Conservation (phyloP, 257 asterid genomes). For the Ajuga chamaepitys region DNA sequence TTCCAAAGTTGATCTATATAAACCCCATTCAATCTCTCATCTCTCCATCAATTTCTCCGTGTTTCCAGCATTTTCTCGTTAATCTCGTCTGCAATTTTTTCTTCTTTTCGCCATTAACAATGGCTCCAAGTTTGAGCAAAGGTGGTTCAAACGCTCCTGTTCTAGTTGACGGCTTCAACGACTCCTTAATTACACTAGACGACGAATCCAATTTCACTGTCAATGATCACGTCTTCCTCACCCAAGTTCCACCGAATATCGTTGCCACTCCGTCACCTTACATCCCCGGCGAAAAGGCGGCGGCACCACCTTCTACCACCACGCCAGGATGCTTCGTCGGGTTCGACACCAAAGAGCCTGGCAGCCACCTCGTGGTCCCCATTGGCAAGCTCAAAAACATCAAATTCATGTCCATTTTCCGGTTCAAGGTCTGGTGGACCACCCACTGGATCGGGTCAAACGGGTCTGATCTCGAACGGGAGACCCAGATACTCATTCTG, state of each 20-base stretch:
- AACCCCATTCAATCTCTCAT: not conserved
- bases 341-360: conserved; percentile 33
- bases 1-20: conserved; percentile 19
- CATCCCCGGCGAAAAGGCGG: conserved; percentile 19
- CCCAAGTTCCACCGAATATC: conserved; percentile 47
- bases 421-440: conserved; percentile 98
- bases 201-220: conserved; percentile 42
- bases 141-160: conserved; percentile 19
- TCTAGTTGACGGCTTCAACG: conserved; percentile 12
- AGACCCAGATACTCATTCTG: conserved; percentile 68
- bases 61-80: not conserved
- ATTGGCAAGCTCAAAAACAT: conserved; percentile 62
- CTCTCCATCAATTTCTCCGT: not conserved
- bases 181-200: conserved; percentile 35
- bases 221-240: conserved; percentile 40
- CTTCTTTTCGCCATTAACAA: not conserved
- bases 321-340: conserved; percentile 66
- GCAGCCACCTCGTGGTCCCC: conserved; percentile 50
- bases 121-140: conserved; percentile 53
- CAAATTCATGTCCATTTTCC: conserved; percentile 71
- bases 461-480: conserved; percentile 69
- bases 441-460: conserved; percentile 72
- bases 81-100: no score
- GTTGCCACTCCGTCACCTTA: conserved; percentile 37
- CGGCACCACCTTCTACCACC: conserved; percentile 6